Percentiles rank a stretch among this genome's conserved stretches.
Evolutionary conservation across 2,329 filamentous ascomycete species (phyloP).

Genomic region (Emericellopsis cladophorae): DNA sequence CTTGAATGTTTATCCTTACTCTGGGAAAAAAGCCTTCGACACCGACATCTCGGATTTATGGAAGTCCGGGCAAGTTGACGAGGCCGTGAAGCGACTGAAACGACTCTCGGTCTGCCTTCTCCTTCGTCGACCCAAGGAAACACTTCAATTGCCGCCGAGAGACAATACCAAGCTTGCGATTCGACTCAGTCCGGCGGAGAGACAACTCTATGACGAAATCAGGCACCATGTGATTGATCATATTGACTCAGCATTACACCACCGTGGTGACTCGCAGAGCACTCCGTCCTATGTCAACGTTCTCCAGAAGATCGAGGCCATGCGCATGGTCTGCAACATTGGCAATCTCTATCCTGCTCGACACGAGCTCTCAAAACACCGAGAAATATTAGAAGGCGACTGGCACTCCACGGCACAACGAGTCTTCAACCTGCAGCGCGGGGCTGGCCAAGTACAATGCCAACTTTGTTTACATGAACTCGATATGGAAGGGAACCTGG

Average conservation of each 20-base stretch:
- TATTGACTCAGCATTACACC: constrained; percentile 19
- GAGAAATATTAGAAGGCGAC: neutral
- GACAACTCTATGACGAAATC: constrained; percentile 18
- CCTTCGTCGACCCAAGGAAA: constrained; percentile 23
- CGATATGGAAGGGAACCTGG: constrained; percentile 10
- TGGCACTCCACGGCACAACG: constrained; percentile 20
- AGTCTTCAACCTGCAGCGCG: constrained; percentile 18
- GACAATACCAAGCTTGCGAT: constrained; percentile 18
- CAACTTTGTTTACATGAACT: constrained; percentile 11
- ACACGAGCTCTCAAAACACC: too few relatives aligned
- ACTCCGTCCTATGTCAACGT: constrained; percentile 22
- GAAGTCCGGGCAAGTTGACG: constrained; percentile 21
- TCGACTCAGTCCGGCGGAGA: constrained; percentile 21
- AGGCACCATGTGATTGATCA: constrained; percentile 11
- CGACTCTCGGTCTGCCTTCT: constrained; percentile 21
- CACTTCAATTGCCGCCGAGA: constrained; percentile 22
- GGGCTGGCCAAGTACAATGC: constrained; percentile 13
- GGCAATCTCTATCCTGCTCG: constrained; percentile 22
- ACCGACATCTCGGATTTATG: constrained; percentile 21
- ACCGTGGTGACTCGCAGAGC: constrained; percentile 3
- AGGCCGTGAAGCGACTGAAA: constrained; percentile 25
- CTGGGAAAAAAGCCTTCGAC: constrained; percentile 22
- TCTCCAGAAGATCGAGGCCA: constrained; percentile 28
- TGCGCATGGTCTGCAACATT: constrained; percentile 32
- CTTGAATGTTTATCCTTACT: constrained; percentile 24